Evolutionary conservation across 768 basidiomycete genomes (phyloP), one percentile per base, ranked within the genome.

Genomic region (Solioccasus polychromus): DNA sequence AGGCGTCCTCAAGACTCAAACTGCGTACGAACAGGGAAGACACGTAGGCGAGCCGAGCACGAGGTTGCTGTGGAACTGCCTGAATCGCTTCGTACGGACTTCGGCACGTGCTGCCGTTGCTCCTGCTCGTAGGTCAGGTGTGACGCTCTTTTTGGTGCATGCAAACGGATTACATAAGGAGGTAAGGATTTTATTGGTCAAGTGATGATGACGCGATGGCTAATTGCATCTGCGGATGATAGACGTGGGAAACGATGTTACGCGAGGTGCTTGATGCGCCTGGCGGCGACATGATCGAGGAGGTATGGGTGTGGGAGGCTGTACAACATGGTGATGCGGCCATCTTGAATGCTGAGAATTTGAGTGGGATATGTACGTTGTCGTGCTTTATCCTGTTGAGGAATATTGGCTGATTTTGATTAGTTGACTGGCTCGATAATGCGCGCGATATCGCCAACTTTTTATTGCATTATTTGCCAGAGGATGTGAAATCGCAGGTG

Each of bases 261-360:
- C 62, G 61, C 1, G 53, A 68, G 28, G 61, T 94, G 7, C 60
- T 93, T 2, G 62, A 71, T 23, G 68, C 67, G 2, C 56, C 69
- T 18, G 62, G 64, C n/a, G 66, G 60, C 2, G 42, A 38, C 52
- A 45, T 70, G 70, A 52, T 92, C 63, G 73, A 88, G 70, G 79
- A 85, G 44, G 72, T 93, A 1, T 94, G 91, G 91, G 59, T 78
- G 0, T 85, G 88, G 74, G 93, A 96, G 53, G 78, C 88, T 5
- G 75, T 84, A 4, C 84, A 91, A 48, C 90, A 94, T 49, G 93
- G 91, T 1, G 93, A 94, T 48, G 74, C 90, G n/a, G 84, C 76
- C 0, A 62, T 88, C 11, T 42, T 94, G 28, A 97, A 96, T 49
- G 71, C 59, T 1, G 64, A 67, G 1, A 68, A 68, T 15, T 70